Evolutionary conservation across 768 basidiomycete genomes (phyloP).

Genomic region (Pleurotus tuber-regium): DNA sequence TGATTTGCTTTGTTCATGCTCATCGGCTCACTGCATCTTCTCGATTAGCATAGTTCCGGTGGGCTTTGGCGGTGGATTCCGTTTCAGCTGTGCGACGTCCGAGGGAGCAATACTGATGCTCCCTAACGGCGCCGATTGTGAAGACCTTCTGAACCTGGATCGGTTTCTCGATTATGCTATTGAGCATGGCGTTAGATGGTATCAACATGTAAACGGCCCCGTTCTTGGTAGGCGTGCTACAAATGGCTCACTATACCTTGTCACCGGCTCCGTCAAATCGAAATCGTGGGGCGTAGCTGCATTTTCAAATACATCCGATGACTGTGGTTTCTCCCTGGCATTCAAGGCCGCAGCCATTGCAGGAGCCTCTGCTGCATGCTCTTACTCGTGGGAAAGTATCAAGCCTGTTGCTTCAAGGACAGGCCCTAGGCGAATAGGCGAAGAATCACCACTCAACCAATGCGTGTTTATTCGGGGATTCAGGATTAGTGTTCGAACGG

Average conservation of each 20-base stretch:
- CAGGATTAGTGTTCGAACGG: not conserved
- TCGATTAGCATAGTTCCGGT: not conserved
- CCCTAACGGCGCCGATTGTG: constrained; percentile 1
- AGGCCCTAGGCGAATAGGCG: constrained; percentile 7
- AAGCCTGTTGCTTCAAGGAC: constrained; percentile 13
- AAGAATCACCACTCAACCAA: not conserved
- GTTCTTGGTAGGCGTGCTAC: too few species aligned
- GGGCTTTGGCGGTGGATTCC: not conserved
- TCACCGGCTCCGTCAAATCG: constrained; percentile 21
- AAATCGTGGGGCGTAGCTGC: constrained; percentile 16
- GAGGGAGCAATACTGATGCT: not conserved
- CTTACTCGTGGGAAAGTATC: constrained; percentile 15
- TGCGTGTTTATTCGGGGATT: constrained; percentile 13
- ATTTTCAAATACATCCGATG: constrained; percentile 12
- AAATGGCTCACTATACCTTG: constrained; percentile 19
- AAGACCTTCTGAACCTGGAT: not conserved
- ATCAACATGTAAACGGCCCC: constrained; percentile 6
- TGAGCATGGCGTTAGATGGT: constrained; percentile 13
- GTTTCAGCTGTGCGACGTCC: not conserved
- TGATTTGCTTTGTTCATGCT: not conserved
- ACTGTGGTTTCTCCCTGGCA: constrained; percentile 10
- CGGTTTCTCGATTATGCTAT: constrained; percentile 3
- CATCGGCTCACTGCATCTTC: not conserved
- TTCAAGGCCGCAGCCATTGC: constrained; percentile 7
- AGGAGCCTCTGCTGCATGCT: constrained; percentile 5